These are phyloP conservation scores for Fusarium sp. DNA, from an alignment of 2,329 filamentous ascomycete genomes.

Conservation along the genomic window DNA sequence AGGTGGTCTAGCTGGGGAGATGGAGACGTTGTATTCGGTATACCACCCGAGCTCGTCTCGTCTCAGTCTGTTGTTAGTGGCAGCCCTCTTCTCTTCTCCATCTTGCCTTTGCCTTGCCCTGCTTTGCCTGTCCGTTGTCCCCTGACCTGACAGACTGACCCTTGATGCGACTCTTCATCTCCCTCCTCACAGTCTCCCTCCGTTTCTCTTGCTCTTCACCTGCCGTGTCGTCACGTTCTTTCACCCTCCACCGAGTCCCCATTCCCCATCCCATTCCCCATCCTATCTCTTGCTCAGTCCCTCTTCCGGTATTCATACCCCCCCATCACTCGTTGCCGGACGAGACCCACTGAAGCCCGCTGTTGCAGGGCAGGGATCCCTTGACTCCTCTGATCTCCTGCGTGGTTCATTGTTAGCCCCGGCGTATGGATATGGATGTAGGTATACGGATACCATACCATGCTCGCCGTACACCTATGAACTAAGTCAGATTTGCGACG, in stretches of 20 bases:
- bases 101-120: conserved; percentile 35
- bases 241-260: conserved; percentile 7
- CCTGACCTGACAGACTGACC: conserved; percentile 20
- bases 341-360: conserved; percentile 43
- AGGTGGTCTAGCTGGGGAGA: conserved; percentile 7
- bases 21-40: conserved; percentile 19
- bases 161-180: conserved; percentile 34
- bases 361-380: conserved; percentile 39
- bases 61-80: conserved; percentile 39
- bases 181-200: conserved; percentile 31
- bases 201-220: conserved; percentile 7
- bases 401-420: conserved; percentile 42
- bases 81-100: conserved; percentile 42
- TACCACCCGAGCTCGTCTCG: conserved; percentile 14
- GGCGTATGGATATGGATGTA: conserved; percentile 19
- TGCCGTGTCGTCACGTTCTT: conserved; percentile 13
- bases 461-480: conserved; percentile 42
- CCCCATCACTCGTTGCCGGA: conserved; percentile 35
- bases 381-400: conserved; percentile 42
- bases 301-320: conserved; percentile 4
- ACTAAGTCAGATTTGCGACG: conserved; percentile 43
- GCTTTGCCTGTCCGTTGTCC: conserved; percentile 26
- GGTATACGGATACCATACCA: conserved; percentile 27
- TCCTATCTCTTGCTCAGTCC: conserved; percentile 4
- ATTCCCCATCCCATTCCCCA: conserved; percentile 27